Conservation (phyloP, 768 basidiomycete genomes). For the Phaffia tasmanica region DNA sequence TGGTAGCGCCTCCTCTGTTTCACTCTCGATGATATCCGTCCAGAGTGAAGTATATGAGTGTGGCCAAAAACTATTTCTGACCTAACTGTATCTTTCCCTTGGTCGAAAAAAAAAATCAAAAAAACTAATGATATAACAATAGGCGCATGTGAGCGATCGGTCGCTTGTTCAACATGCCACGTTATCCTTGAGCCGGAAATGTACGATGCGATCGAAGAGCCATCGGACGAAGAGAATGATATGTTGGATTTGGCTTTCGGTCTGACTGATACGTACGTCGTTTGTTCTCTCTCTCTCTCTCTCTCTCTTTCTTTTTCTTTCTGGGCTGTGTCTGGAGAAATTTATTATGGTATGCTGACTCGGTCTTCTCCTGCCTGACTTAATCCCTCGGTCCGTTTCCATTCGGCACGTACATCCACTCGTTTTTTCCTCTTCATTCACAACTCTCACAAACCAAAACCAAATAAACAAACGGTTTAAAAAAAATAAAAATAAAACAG, state of each 20-base stretch:
- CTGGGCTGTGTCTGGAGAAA: too few species aligned
- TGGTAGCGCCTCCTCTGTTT: background rate
- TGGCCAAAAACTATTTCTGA: background rate
- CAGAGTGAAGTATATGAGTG: background rate
- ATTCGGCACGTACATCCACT: background rate
- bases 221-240: slow-evolving; percentile 91
- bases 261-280: slow-evolving; percentile 75
- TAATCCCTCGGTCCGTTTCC: background rate
- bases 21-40: background rate
- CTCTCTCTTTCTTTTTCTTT: background rate
- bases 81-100: background rate
- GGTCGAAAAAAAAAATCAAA: too few species aligned
- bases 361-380: too few species aligned
- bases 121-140: background rate
- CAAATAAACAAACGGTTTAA: background rate
- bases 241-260: slow-evolving; percentile 91
- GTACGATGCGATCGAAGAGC: slow-evolving; percentile 80
- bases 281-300: slow-evolving; percentile 30
- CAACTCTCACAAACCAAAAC: too few species aligned
- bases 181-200: slow-evolving; percentile 69
- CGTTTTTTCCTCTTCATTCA: too few species aligned
- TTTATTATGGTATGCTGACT: background rate
- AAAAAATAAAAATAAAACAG: too few species aligned
- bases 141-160: slow-evolving; percentile 95
- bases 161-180: slow-evolving; percentile 97